Conservation (phyloP, 1,284 basidiomycete genomes). For the Vanrija pseudolonga region DNA sequence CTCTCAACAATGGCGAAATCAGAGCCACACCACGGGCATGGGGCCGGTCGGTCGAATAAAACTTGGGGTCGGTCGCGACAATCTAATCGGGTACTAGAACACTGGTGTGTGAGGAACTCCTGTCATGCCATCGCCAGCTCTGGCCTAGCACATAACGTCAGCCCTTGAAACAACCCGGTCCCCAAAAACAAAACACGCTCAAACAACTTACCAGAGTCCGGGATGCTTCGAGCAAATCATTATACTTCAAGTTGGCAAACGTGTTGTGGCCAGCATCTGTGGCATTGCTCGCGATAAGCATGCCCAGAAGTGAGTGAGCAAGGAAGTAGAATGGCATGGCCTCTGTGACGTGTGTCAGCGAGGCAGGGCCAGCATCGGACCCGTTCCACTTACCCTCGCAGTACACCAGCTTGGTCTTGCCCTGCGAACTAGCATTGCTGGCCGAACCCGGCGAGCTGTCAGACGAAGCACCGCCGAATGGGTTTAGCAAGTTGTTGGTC, state of each 20-base stretch:
- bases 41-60: too few species aligned
- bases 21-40: too few species aligned
- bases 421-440: slow-evolving; percentile 2
- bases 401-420: slow-evolving; percentile 25
- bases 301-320: slow-evolving; percentile 44
- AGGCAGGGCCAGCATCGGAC: neutral
- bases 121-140: too few species aligned
- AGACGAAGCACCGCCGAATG: neutral
- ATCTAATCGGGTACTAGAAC: too few species aligned
- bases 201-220: slow-evolving; percentile 30
- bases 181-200: too few species aligned
- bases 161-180: too few species aligned
- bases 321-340: slow-evolving; percentile 52
- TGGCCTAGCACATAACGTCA: too few species aligned
- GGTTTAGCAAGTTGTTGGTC: neutral
- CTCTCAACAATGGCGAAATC: too few species aligned
- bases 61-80: too few species aligned
- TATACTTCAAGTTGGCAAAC: slow-evolving; percentile 36
- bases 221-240: slow-evolving; percentile 44
- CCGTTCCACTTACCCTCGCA: slow-evolving; percentile 34
- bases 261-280: slow-evolving; percentile 31
- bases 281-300: slow-evolving; percentile 13
- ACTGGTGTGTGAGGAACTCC: too few species aligned
- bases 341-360: slow-evolving; percentile 23
- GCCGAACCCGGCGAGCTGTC: neutral